Conservation (phyloP, 2,329 filamentous ascomycete genomes). For the Herpotrichia juniperi region DNA sequence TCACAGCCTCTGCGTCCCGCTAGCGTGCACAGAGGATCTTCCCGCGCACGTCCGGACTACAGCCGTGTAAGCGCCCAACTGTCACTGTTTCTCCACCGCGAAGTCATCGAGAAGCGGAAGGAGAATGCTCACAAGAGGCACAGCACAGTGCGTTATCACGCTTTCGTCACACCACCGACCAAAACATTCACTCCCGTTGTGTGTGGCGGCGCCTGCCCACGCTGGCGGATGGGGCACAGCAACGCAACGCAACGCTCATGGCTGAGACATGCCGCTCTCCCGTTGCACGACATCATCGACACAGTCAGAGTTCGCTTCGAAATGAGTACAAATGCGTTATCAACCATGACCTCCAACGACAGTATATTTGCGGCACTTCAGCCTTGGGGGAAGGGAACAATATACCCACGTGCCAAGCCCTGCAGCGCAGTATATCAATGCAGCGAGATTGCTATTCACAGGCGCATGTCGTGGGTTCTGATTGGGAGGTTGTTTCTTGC, state of each 20-base stretch:
- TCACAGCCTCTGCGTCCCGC: neutral
- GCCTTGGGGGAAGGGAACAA: constrained; percentile 13
- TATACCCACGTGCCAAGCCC: constrained; percentile 9
- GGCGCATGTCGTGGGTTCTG: constrained; percentile 3
- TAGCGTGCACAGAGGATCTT: no score
- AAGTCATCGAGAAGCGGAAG: no score
- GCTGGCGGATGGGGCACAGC: no score
- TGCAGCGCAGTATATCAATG: constrained; percentile 7
- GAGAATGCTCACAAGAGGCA: no score
- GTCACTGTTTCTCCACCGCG: no score
- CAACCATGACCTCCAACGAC: no score
- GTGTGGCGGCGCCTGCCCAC: no score
- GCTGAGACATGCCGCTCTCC: neutral
- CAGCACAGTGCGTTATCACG: no score
- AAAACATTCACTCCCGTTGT: no score
- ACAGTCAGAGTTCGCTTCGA: constrained; percentile 15
- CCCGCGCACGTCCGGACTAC: constrained; percentile 14
- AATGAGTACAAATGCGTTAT: neutral
- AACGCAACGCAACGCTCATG: neutral
- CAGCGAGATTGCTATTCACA: constrained; percentile 12
- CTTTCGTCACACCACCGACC: no score
- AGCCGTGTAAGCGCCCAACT: constrained; percentile 35
- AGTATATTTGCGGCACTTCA: constrained; percentile 6
- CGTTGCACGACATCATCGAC: constrained; percentile 1
- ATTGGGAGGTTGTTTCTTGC: constrained; percentile 15